These are phyloP conservation scores for Phytophthora hibernalis DNA, from an alignment of 352 stramenopile species.

Conservation along the genomic window DNA sequence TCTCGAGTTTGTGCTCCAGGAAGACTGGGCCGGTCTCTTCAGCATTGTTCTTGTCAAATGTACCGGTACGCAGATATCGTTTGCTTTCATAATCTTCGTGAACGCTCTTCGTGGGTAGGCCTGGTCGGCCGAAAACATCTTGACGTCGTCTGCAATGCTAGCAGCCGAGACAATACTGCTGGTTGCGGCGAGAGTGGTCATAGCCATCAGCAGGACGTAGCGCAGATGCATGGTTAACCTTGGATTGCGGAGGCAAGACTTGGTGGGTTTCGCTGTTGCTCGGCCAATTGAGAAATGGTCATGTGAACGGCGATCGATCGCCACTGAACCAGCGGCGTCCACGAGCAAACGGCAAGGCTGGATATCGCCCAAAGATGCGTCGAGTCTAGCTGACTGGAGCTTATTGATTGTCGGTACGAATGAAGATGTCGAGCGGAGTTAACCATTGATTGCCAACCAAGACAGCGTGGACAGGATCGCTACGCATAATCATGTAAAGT, in stretches of 20 bases:
- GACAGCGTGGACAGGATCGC: background rate
- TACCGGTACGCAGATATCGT: slow-evolving; percentile 19
- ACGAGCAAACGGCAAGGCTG: background rate
- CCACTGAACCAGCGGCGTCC: background rate
- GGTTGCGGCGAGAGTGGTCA: slow-evolving; percentile 2
- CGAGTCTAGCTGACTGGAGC: background rate
- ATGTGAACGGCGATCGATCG: background rate
- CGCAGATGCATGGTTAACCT: slow-evolving; percentile 15
- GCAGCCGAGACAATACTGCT: background rate
- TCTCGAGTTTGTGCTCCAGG: slow-evolving; percentile 18
- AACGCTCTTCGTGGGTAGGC: background rate
- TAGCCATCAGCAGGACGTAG: slow-evolving; percentile 13
- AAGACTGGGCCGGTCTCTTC: slow-evolving; percentile 13
- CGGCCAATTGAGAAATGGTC: slow-evolving; percentile 13
- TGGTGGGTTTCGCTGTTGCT: background rate
- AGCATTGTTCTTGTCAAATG: background rate
- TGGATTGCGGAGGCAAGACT: background rate
- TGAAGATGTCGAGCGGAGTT: background rate
- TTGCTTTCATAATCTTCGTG: background rate
- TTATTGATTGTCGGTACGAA: background rate
- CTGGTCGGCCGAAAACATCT: background rate
- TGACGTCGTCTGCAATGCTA: background rate
- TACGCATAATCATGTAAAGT: slow-evolving; percentile 7
- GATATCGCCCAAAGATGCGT: background rate
- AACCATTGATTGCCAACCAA: slow-evolving; percentile 3